Base-by-base conservation (phyloP, 306 rosid species). In the Mucuna pruriens region DNA sequence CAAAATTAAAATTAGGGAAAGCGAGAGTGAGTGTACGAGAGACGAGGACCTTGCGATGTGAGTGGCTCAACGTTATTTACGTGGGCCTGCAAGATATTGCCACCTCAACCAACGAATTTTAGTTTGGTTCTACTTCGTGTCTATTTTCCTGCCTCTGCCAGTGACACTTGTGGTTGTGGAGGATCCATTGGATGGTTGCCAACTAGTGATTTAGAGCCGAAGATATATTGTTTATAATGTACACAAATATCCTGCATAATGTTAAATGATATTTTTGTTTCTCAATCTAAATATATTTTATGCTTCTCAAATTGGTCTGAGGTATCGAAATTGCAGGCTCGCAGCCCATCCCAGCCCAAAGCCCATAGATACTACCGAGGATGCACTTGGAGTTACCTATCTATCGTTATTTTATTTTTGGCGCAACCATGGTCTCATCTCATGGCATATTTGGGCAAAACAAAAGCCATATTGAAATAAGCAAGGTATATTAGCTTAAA, bases 1-100 rank as follows among this genome's bases (percentile, higher is more conserved):
- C 61, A 29, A n/a, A 69, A 34, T 34, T 62, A 29, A n/a, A 69
- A 34, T 34, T 62, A 31, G n/a, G 1, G 54, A 38, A 2, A 61
- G 67, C 10, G 81, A 75, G 66, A 44, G 29, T 12, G 69, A 74
- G 12, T 3, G 20, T 20, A 36, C 2, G 61, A 69, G 39, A 19
- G 23, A 71, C 22, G 55, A 6, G 42, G 16, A 22, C 87, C 87
- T 83, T 65, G 2, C 5, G 26, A 86, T 83, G 7, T 57, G 76
- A 72, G 8, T 84, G 87, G 87, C 63, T 9, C 3, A 33, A 9
- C 5, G 66, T 17, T 10, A 9, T 23, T 40, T 40, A 61, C 82
- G 90, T 87, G 90, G 79, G 77, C 33, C 60, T 80, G 7, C 63
- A 11, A 19, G 5, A 22, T 23, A 11, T 20, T 33, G 77, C 72